phyloP scores from a whole-genome alignment of 1,284 basidiomycete species.

The Ganoderma meredithae region DNA sequence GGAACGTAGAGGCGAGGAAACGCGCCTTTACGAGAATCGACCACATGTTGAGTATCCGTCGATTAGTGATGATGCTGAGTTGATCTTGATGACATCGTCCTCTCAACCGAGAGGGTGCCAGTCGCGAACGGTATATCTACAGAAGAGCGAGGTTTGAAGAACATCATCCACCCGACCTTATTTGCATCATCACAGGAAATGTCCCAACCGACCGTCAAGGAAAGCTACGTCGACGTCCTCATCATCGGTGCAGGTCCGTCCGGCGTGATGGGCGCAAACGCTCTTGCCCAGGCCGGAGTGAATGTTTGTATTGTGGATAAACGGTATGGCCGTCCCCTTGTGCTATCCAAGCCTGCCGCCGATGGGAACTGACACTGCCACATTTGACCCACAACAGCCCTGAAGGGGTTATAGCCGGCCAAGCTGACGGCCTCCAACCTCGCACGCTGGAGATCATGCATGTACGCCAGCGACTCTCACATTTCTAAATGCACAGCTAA shows the following conservation, averaged over 20 bases:
- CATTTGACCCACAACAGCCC: constrained; percentile 48
- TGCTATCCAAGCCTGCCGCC: neutral
- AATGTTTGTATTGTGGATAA: constrained; percentile 73
- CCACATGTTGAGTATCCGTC: neutral
- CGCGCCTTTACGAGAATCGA: neutral
- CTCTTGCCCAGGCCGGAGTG: constrained; percentile 64
- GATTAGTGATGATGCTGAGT: neutral
- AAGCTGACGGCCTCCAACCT: constrained; percentile 83
- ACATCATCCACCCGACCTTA: neutral
- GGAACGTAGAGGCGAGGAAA: too few species aligned
- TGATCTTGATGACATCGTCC: neutral
- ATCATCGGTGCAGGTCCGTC: constrained; percentile 65
- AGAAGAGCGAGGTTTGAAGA: neutral
- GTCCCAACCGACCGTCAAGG: neutral
- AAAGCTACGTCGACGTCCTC: constrained; percentile 56
- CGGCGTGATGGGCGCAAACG: constrained; percentile 70
- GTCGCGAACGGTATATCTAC: neutral
- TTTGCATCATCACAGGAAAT: neutral
- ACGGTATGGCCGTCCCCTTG: constrained; percentile 49
- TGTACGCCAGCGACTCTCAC: constrained; percentile 43
- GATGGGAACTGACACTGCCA: neutral
- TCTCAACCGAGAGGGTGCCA: neutral
- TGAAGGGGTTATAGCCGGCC: constrained; percentile 65
- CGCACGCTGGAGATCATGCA: constrained; percentile 82
- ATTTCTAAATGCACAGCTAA: neutral